Percentiles rank a stretch among this genome's conserved stretches.
Conservation (phyloP, 345 rosid species). For the Melastoma malabathricum region DNA sequence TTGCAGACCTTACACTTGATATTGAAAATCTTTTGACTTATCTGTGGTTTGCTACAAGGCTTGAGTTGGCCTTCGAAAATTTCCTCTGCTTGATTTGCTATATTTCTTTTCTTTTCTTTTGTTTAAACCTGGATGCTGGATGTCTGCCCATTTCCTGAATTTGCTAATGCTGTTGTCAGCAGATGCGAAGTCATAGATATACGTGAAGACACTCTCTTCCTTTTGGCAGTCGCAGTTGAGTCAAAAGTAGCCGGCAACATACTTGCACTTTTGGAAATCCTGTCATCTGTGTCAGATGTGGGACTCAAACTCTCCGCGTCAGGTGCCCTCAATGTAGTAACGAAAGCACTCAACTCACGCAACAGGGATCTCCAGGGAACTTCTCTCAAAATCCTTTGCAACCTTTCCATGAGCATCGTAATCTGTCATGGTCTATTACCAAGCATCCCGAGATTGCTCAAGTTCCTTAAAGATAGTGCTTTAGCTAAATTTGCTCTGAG, state of each 20-base stretch:
- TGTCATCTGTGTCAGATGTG: slow-evolving; percentile 30
- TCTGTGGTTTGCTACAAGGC: no score
- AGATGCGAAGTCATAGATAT: slow-evolving; percentile 30
- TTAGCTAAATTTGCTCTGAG: slow-evolving; percentile 31
- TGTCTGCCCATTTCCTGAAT: no score
- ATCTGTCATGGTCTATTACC: slow-evolving; percentile 30
- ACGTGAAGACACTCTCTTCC: slow-evolving; percentile 29
- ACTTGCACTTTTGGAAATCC: slow-evolving; percentile 35
- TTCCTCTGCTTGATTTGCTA: no score
- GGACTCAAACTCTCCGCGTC: slow-evolving; percentile 33
- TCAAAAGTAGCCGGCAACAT: slow-evolving; percentile 43
- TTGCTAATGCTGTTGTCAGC: slow-evolving; percentile 17
- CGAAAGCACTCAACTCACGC: slow-evolving; percentile 29
- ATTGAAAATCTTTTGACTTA: no score
- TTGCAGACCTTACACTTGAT: no score
- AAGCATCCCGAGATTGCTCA: slow-evolving; percentile 45
- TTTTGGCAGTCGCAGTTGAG: slow-evolving; percentile 36
- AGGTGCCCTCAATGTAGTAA: slow-evolving; percentile 34
- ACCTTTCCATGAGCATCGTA: slow-evolving; percentile 37
- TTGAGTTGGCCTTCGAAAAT: no score
- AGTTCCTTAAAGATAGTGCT: slow-evolving; percentile 26
- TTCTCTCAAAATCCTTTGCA: slow-evolving; percentile 42
- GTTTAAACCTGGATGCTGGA: no score
- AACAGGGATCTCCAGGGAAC: slow-evolving; percentile 26
- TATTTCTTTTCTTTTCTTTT: no score